Base-by-base conservation (phyloP, 2,329 filamentous ascomycete genomes). In the Knufia petricola region DNA sequence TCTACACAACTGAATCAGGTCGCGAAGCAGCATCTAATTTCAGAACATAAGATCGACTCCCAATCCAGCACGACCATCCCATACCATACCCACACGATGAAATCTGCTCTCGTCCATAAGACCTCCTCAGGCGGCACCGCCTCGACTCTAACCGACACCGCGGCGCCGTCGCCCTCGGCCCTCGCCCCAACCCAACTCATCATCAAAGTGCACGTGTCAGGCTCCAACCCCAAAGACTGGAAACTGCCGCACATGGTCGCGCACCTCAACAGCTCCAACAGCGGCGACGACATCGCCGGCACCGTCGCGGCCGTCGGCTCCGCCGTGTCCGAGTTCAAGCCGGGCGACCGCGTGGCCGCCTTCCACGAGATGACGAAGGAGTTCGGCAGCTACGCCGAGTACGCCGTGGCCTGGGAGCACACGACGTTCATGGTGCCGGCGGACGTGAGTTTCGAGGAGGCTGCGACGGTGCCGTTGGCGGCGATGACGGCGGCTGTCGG, bases 381-480 rank as follows among this genome's bases (percentile, higher is more conserved):
- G 0, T 63, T 67, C n/a, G 77, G 77, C 2, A 69, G 66, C 26
- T 80, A 71, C 52, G 77, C 74, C 1, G 76, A 80, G 52, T 80
- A 79, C 57, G 75, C 75, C 1, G 58, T 79, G 4, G 70, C 70
- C 1, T 72, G 66, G 67, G 66, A 66, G 24, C 66, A 76, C 51
- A 74, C 75, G 0, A 79, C 75, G 0, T 76, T 78, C 60, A 74
- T 74, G 56, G 62, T 80, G 12, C 73, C 76, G 0, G 54, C 66
- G 19, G 64, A 68, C 20, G 68, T 66, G 0, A 70, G 65, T 4
- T 79, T 79, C 46, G 74, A 80, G 62, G 73, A 72, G 70, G 58
- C 6, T 48, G 57, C 31, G 3, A 54, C 55, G 2, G 53, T 55
- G n/a, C 50, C 51, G 8, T 45, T 54, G 9, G 44, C 49, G 2